These are phyloP conservation scores for Collybiopsis confluens DNA, from an alignment of 768 basidiomycete genomes.

Conservation along the genomic window DNA sequence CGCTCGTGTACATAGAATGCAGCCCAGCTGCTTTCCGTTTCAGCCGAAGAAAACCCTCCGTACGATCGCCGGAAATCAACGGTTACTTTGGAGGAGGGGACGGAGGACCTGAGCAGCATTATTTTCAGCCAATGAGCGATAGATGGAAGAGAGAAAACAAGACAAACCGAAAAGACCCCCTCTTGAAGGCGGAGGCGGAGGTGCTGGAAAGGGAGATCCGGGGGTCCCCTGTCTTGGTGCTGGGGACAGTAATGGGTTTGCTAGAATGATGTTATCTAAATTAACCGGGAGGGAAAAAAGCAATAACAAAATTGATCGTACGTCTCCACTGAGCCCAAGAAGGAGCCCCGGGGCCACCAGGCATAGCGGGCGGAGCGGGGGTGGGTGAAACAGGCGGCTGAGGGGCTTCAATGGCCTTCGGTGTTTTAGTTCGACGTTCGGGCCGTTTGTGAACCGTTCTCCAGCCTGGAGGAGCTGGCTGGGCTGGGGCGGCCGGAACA, in stretches of 20 bases:
- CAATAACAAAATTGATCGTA: slow-evolving; percentile 30
- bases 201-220: slow-evolving; percentile 28
- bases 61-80: too few relatives aligned
- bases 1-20: too few relatives aligned
- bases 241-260: slow-evolving; percentile 61
- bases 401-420: slow-evolving; percentile 33
- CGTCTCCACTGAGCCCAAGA: slow-evolving; percentile 87
- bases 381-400: slow-evolving; percentile 38
- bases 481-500: slow-evolving; percentile 38
- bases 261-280: slow-evolving; percentile 26
- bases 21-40: too few relatives aligned
- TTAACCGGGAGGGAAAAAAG: not conserved
- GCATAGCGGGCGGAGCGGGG: slow-evolving; percentile 39
- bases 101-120: slow-evolving; percentile 31
- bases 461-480: slow-evolving; percentile 68
- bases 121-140: not conserved
- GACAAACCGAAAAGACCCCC: slow-evolving; percentile 64
- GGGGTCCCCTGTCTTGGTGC: slow-evolving; percentile 32
- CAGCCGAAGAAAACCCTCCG: too few relatives aligned
- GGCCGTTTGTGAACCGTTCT: slow-evolving; percentile 65
- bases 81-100: slow-evolving; percentile 41
- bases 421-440: slow-evolving; percentile 46
- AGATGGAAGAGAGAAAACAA: not conserved
- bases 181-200: slow-evolving; percentile 43
- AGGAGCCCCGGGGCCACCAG: slow-evolving; percentile 39